These are phyloP conservation scores for Filobasidium wieringae DNA, from an alignment of 768 basidiomycete genomes.

Conservation along the genomic window DNA sequence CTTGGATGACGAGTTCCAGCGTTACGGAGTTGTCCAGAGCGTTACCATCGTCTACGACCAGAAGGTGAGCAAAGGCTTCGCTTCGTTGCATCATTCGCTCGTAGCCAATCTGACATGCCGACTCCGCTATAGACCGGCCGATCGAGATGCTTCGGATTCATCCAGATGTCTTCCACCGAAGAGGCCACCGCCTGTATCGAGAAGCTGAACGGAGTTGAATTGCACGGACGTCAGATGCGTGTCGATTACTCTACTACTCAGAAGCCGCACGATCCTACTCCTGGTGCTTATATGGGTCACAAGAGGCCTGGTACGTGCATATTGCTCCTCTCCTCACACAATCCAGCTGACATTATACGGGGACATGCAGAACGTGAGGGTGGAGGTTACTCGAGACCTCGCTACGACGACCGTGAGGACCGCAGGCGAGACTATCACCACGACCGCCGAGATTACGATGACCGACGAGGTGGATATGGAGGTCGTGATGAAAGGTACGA, in stretches of 20 bases:
- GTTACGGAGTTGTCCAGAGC: slow-evolving; percentile 82
- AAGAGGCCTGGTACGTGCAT: slow-evolving; percentile 18
- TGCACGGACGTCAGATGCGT: slow-evolving; percentile 89
- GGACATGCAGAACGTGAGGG: slow-evolving; percentile 1
- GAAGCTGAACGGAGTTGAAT: slow-evolving; percentile 80
- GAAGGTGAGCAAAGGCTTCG: slow-evolving; percentile 50
- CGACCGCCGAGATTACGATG: slow-evolving; percentile 19
- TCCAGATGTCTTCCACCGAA: slow-evolving; percentile 78
- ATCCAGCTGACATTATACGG: neutral
- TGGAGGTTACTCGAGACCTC: neutral
- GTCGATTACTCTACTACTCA: slow-evolving; percentile 95
- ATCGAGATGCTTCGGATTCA: slow-evolving; percentile 95
- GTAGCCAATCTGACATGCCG: neutral
- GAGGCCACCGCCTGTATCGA: slow-evolving; percentile 79
- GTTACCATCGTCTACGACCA: slow-evolving; percentile 96
- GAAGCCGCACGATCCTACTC: slow-evolving; percentile 87
- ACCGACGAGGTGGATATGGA: slow-evolving; percentile 16
- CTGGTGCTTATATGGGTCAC: slow-evolving; percentile 95
- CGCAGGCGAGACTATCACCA: slow-evolving; percentile 8
- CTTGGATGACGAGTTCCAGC: slow-evolving; percentile 82
- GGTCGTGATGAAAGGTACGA: slow-evolving; percentile 29
- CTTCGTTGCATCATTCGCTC: neutral
- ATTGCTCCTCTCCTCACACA: slow-evolving; percentile 4
- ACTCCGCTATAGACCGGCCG: slow-evolving; percentile 57
- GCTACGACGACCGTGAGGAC: slow-evolving; percentile 13